Evolutionary conservation across 768 basidiomycete genomes (phyloP), one percentile per base, ranked within the genome.

Genomic region (Boletellus ananas): DNA sequence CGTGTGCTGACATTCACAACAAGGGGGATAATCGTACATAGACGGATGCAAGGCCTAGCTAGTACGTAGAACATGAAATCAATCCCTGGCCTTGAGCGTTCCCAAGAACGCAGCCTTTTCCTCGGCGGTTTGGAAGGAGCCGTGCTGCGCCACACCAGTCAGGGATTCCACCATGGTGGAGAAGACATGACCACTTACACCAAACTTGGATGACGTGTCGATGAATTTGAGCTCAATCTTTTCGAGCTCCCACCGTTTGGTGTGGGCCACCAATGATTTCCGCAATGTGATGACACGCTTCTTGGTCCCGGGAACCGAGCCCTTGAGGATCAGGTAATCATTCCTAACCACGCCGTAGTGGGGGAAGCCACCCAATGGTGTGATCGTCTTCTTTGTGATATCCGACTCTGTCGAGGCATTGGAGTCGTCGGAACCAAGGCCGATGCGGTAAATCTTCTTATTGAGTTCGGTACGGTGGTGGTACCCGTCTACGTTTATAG

Each of bases 331-430:
- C 64, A 99, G 74, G 80, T 86, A 99, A 72, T 98, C 96, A 79
- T 96, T 95, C 82, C 90, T 94, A 76, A 98, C 88, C 66, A 96
- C 81, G 81, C 95, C 94, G 71, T 98, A 98, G 70, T 96, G 93
- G 51, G 94, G 93, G 87, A 95, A 99, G 68, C 95, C 96, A 78
- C 96, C 96, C 84, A 98, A 82, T 46, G 96, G 96, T 50, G 90
- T 98, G 70, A 95, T 94, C 54, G 74, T 57, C 80, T 96, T 96
- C 76, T 90, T 83, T 61, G 93, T 95, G 66, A 91, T 81, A 71
- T 98, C 96, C 50, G 87, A 84, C 62, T 97, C 94, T 33, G 96
- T 98, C 48, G 94, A 87, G 13, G 93, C 96, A 61, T 93, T 94
- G 51, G 70, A 77, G 13, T 83, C 82, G 63, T 94, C 90, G 23